Evolutionary conservation across 805 yeast species (phyloP), one percentile per base, ranked within the genome.

Genomic region (Danielia oregonensis): DNA sequence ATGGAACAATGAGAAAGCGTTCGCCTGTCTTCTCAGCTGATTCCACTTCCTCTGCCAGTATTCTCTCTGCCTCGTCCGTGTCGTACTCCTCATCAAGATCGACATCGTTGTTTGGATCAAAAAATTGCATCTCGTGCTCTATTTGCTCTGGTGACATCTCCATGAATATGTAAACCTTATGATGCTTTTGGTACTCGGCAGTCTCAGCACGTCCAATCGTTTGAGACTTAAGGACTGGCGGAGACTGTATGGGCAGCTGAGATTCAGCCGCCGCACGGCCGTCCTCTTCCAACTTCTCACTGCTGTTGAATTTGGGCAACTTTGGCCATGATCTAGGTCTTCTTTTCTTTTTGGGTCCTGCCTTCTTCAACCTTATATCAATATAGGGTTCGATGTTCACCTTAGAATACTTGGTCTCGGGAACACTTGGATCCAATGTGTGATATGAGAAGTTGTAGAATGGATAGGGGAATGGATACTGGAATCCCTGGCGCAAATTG

Each of bases 401-500:
- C 16, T 39, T 43, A 5, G 47, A 31, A 29, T 54, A 50, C 38
- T 65, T 65, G 15, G 42, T 48, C 13, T 49, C 47, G 8, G 51
- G 50, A 5, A 54, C 44, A 13, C 49, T 46, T 3, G 59, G 52
- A 26, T 59, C 55, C 26, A 61, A 47, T 4, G 64, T 48, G 40
- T 68, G 73, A 45, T 63, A 66, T 5, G 71, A 65, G 44, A 56
- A 68, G 35, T 67, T 67, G 48, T 67, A 68, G 38, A 65, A 68
- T 23, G 73, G 72, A 37, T 59, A 68, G 5, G 73, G 73, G 38
- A 62, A 65, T 16, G 72, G 70, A 39, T 62, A 68, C 35, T 63
- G 67, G 32, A 65, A 61, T 1, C 72, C 73, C 38, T 56, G 61
- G 26, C 58, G 49, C 61, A 68, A 55, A 16, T 56, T 50, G 32